A percentile compares a stretch with the other conserved stretches of the same genome.
Evolutionary conservation across 441 rosid genomes (phyloP).

Genomic region (Eruca vesicaria): DNA sequence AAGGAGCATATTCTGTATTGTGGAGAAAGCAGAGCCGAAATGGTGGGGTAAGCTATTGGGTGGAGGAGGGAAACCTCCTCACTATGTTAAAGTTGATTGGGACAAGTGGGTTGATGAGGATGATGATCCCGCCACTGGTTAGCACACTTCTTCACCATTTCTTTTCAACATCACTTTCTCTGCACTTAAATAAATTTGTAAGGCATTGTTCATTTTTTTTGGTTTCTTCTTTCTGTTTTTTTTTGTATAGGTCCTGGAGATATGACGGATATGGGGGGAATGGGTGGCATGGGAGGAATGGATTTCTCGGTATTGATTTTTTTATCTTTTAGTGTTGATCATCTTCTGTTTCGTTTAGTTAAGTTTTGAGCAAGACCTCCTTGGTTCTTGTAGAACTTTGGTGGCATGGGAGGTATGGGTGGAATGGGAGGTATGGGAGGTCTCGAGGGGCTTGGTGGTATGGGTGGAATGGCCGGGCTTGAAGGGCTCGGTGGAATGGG

Average conservation of each 20-base stretch:
- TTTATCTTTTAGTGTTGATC: background rate
- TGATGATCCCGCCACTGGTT: slow-evolving; percentile 46
- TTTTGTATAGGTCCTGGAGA: slow-evolving; percentile 48
- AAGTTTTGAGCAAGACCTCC: background rate
- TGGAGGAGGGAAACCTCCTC: slow-evolving; percentile 64
- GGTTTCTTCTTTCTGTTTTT: background rate
- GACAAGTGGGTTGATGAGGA: slow-evolving; percentile 90
- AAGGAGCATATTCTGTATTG: slow-evolving; percentile 60
- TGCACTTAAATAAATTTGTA: background rate
- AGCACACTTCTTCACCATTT: background rate
- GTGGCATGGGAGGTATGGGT: slow-evolving; percentile 60
- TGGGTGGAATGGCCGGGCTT: slow-evolving; percentile 41
- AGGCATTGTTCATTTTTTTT: background rate
- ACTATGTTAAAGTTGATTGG: slow-evolving; percentile 80
- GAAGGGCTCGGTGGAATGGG: slow-evolving; percentile 35
- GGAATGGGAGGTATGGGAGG: slow-evolving; percentile 47
- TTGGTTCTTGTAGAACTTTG: slow-evolving; percentile 37
- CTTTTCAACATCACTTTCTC: background rate
- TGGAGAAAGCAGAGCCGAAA: slow-evolving; percentile 68
- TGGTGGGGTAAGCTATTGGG: slow-evolving; percentile 77
- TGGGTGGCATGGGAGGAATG: slow-evolving; percentile 60
- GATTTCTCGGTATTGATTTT: slow-evolving; percentile 33
- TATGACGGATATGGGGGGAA: slow-evolving; percentile 75
- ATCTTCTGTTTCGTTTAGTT: background rate
- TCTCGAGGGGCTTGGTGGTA: slow-evolving; percentile 46